phyloP scores from a whole-genome alignment of 2,329 filamentous ascomycete species.

The Claviceps lovelessii region DNA sequence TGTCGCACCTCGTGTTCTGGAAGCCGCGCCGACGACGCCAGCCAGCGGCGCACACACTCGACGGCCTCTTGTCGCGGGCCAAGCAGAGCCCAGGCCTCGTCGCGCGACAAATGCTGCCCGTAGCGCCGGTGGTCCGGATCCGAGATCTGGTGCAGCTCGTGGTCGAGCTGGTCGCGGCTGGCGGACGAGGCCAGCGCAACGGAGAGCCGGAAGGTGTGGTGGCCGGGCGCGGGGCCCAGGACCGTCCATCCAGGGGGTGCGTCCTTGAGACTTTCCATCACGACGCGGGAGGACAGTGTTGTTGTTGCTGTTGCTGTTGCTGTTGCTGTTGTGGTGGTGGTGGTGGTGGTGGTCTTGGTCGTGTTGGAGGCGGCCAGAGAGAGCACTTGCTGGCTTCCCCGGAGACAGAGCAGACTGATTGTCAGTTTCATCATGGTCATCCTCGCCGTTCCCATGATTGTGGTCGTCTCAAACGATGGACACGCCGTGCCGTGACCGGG shows the following conservation, averaged over 20 bases:
- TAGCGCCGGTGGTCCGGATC: constrained; percentile 32
- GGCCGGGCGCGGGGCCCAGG: constrained; percentile 6
- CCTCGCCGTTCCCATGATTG: background rate
- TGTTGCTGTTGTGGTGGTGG: too few relatives aligned
- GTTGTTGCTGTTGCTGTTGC: too few relatives aligned
- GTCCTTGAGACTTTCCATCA: constrained; percentile 10
- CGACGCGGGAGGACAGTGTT: background rate
- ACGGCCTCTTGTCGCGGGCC: constrained; percentile 26
- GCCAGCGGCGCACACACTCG: constrained; percentile 29
- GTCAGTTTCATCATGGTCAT: background rate
- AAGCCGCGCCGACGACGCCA: constrained; percentile 23
- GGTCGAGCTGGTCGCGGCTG: constrained; percentile 21
- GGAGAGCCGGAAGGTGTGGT: constrained; percentile 15
- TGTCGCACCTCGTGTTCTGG: constrained; percentile 21
- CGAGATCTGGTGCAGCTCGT: constrained; percentile 32
- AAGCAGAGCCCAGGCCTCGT: constrained; percentile 35
- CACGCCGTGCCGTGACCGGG: too few relatives aligned
- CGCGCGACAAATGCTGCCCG: constrained; percentile 32
- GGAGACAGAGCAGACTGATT: background rate
- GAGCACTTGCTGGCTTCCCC: background rate
- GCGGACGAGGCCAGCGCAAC: constrained; percentile 16
- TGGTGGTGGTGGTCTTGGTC: background rate
- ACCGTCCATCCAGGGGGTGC: constrained; percentile 13
- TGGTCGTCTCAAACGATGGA: background rate
- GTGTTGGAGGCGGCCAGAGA: background rate